Base-by-base conservation (phyloP, 306 rosid species). In the Comarum palustre region DNA sequence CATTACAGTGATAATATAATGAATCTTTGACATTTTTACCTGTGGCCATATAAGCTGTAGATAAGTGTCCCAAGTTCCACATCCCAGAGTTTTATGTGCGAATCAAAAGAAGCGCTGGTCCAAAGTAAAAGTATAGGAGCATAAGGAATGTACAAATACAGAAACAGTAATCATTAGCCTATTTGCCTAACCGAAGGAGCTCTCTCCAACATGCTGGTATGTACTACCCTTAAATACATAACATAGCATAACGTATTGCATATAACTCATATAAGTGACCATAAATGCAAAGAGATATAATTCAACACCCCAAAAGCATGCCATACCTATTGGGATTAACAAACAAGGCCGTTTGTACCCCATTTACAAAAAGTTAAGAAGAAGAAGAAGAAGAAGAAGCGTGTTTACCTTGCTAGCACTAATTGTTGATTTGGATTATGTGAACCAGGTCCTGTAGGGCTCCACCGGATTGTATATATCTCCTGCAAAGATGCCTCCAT, bases 401-500 rank as follows among this genome's bases (percentile, higher is more conserved):
- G 15, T 19, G 66, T 29, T 81, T 81, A 87, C 90, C 92, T 87
- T 51, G 90, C 92, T 42, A 87, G 76, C 24, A 85, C 78, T 70
- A 83, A 78, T 76, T 80, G 80, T 64, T 79, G 85, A 73, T 73
- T 85, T 39, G 92, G 88, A 74, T 81, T 79, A 77, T 67, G 73
- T 20, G 92, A 77, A 73, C 85, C 80, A 2, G 88, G 79, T 64
- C 92, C 92, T 31, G 90, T 73, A 38, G 92, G 92, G 58, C 92
- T 88, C 92, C 92, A 88, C 20, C 88, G 82, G 74, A 85, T 85
- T 22, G 92, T 85, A 83, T 88, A 88, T 72, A 88, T 88, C 82
- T 84, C 92, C 90, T 88, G 61, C 46, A 69, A 70, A 58, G 65
- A 61, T 22, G 52, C 50, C 55, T 42, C 72, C 22, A 31, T 61